phyloP scores from a whole-genome alignment of 2,329 filamentous ascomycete genomes.

The Arthrobotrys iridis region DNA sequence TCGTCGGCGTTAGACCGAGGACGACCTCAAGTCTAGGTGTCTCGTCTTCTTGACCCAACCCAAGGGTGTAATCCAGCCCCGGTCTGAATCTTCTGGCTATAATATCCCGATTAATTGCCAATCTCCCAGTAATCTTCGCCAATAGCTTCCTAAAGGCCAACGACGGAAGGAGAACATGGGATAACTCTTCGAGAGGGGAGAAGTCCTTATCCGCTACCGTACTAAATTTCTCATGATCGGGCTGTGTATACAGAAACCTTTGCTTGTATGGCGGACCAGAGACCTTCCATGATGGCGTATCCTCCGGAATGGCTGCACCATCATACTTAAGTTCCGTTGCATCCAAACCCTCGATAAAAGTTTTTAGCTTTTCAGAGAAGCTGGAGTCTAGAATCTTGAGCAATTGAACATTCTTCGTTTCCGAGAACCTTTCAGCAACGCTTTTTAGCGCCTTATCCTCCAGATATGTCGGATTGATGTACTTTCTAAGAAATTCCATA shows the following conservation, averaged over 20 bases:
- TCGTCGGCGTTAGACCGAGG: constrained; percentile 82
- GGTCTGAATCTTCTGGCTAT: constrained; percentile 87
- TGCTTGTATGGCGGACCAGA: constrained; percentile 94
- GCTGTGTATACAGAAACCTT: constrained; percentile 82
- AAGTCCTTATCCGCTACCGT: constrained; percentile 62
- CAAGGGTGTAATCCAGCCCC: constrained; percentile 90
- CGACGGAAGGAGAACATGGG: constrained; percentile 85
- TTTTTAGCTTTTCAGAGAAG: constrained; percentile 76
- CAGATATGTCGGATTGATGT: constrained; percentile 87
- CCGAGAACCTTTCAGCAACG: constrained; percentile 79
- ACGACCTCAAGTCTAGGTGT: constrained; percentile 86
- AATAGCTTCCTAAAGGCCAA: constrained; percentile 90
- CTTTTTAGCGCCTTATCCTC: constrained; percentile 90
- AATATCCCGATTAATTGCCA: constrained; percentile 77
- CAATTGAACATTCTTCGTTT: constrained; percentile 84
- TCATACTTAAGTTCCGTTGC: constrained; percentile 60
- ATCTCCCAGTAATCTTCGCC: constrained; percentile 79
- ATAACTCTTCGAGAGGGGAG: constrained; percentile 77
- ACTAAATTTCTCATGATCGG: constrained; percentile 32
- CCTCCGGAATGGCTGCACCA: constrained; percentile 56
- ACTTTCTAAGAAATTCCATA: constrained; percentile 88
- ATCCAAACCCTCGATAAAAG: constrained; percentile 76
- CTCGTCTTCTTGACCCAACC: constrained; percentile 77
- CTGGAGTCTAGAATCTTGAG: constrained; percentile 80
- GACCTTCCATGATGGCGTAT: constrained; percentile 73